phyloP scores from a whole-genome alignment of 164 flowering plant genomes.

The Kalanchoe fedtschenkoi region DNA sequence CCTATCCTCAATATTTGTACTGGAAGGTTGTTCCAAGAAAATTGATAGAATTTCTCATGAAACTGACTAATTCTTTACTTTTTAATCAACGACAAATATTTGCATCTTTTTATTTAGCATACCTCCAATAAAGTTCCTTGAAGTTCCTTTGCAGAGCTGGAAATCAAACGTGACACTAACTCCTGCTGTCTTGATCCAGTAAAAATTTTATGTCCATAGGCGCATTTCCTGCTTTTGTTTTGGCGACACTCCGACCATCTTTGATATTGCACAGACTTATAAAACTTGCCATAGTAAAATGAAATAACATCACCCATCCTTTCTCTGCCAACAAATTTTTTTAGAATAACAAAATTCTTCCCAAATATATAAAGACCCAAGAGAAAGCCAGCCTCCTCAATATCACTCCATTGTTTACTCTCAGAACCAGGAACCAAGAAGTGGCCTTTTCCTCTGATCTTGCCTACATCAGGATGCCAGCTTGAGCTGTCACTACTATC shows the following conservation, averaged over 20 bases:
- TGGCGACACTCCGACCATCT: constrained; percentile 71
- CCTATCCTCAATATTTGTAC: no score
- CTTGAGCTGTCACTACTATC: constrained; percentile 1
- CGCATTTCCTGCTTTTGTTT: constrained; percentile 40
- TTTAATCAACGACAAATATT: no score
- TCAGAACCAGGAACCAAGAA: constrained; percentile 1
- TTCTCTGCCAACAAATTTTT: constrained; percentile 53
- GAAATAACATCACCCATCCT: constrained; percentile 53
- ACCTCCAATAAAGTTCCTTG: constrained; percentile 49
- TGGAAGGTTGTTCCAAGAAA: no score
- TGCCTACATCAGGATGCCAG: not conserved
- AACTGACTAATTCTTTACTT: no score
- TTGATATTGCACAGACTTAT: constrained; percentile 33
- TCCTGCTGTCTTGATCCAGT: constrained; percentile 78
- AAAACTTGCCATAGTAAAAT: constrained; percentile 76
- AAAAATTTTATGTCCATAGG: constrained; percentile 57
- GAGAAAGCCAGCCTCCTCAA: constrained; percentile 52
- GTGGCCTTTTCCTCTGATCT: not conserved
- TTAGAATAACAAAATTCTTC: constrained; percentile 56
- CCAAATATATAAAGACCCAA: constrained; percentile 86
- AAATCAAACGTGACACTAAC: constrained; percentile 52
- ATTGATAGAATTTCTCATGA: no score
- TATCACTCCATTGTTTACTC: constrained; percentile 45
- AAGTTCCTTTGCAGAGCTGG: constrained; percentile 37
- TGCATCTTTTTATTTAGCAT: constrained; percentile 9